Evolutionary conservation across 2,329 filamentous ascomycete genomes (phyloP), one percentile per base, ranked within the genome.

Genomic region (Ceratocystis colombiana): DNA sequence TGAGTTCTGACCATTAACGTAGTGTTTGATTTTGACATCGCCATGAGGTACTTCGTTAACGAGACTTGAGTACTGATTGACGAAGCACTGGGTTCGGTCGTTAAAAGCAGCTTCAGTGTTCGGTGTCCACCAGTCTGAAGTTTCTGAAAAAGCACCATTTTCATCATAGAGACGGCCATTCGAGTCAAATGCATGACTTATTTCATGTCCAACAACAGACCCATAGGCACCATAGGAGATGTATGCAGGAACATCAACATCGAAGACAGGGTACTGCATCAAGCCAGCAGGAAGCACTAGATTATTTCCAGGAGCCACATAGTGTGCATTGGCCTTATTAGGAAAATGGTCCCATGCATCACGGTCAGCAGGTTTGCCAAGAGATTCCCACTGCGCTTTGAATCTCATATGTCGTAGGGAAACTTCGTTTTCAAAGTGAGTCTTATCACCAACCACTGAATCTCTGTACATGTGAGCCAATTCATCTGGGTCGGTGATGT

Each of bases 251-350:
- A 87, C 78, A 4, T 80, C 75, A 10, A 82, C 79, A 68, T 86
- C 82, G 71, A 88, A 89, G 1, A 85, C 76, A 0, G 87, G 86
- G 2, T 82, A 81, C 72, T 89, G 86, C 81, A 88, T 84, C 67
- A 88, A 87, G 0, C 84, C 87, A 0, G 85, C 85, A 0, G 84
- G 84, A 72, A 89, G 87, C 2, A 85, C 82, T 59, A 89, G 88
- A 70, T 85, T 82, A 70, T 89, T 88, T n/a, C 80, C 80, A 0
- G 80, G 78, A 30, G 81, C 81, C 69, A 84, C 82, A 73, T 88
- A 87, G 70, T 86, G 86, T 1, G 86, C 86, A 70, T 88, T 88
- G n/a, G 84, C 80, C 0, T 81, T 84, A 1, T 82, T 77, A 0
- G 82, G 80, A 7, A 79, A 82, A 80, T 86, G 84, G 10, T 72